phyloP scores from a whole-genome alignment of 2,329 filamentous ascomycete genomes.

The Stagonosporopsis chrysanthemi region DNA sequence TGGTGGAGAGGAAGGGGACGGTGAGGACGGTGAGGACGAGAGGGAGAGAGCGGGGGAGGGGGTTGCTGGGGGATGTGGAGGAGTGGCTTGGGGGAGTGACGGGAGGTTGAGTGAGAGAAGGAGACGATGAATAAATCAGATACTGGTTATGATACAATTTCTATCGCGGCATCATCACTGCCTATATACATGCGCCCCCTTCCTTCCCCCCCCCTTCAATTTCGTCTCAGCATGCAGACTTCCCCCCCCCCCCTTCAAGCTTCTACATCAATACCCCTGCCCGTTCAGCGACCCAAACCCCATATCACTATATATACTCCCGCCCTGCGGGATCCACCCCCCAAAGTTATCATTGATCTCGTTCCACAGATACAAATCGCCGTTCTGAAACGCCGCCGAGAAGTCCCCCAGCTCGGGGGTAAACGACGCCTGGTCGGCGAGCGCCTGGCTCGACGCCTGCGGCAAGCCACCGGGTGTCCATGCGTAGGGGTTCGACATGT shows the following conservation, averaged over 20 bases:
- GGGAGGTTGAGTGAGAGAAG: not conserved
- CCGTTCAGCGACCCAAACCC: constrained; percentile 35
- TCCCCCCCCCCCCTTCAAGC: not conserved
- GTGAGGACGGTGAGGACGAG: not conserved
- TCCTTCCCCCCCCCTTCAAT: not conserved
- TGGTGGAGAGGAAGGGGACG: too few relatives aligned
- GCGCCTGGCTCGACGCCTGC: constrained; percentile 1
- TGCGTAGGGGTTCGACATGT: constrained; percentile 20
- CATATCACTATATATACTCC: constrained; percentile 34
- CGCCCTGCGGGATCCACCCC: constrained; percentile 41
- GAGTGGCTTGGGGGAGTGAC: not conserved
- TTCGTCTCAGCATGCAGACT: not conserved
- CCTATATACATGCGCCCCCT: not conserved
- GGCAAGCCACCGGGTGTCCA: constrained; percentile 1
- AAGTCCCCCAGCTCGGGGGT: constrained; percentile 44
- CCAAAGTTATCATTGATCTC: constrained; percentile 44
- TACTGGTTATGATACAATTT: not conserved
- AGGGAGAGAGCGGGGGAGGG: not conserved
- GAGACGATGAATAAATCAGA: too few relatives aligned
- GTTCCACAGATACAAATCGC: constrained; percentile 49
- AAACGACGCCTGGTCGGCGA: constrained; percentile 24
- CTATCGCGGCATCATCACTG: not conserved
- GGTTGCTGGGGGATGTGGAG: not conserved
- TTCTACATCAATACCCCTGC: constrained; percentile 25
- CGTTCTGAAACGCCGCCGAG: constrained; percentile 44